Evolutionary conservation across 1,284 basidiomycete species (phyloP).

Genomic region (Amylostereum chailletii): DNA sequence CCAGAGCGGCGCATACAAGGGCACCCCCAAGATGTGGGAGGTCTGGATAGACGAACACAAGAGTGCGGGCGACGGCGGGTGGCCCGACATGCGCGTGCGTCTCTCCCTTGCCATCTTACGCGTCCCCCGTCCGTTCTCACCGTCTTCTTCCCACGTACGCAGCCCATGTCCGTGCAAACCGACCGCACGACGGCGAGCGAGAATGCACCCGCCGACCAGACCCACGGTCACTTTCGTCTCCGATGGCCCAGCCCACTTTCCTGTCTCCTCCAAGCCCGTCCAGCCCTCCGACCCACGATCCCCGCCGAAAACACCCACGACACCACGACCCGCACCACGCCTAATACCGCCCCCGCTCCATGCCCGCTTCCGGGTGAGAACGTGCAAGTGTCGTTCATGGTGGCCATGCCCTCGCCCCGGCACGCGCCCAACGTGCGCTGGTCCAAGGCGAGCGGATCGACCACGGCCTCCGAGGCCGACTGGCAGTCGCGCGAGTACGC

Average conservation of each 20-base stretch:
- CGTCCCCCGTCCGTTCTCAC: no score
- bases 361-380: neutral
- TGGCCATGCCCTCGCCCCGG: slow-evolving; percentile 9
- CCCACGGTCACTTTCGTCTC: no score
- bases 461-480: neutral
- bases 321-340: no score
- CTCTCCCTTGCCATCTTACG: neutral
- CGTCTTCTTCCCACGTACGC: neutral
- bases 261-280: no score
- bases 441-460: slow-evolving; percentile 3
- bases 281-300: no score
- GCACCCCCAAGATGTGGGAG: slow-evolving; percentile 8
- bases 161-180: slow-evolving; percentile 6
- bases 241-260: no score
- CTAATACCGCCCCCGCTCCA: no score
- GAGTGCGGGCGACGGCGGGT: neutral
- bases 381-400: slow-evolving; percentile 7
- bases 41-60: slow-evolving; percentile 8
- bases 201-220: no score
- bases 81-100: slow-evolving; percentile 9
- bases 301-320: no score
- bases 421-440: neutral
- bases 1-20: neutral
- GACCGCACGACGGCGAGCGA: neutral
- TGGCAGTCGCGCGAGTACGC: slow-evolving; percentile 9